Conservation (phyloP, 257 asterid genomes). For the Phtheirospermum japonicum region DNA sequence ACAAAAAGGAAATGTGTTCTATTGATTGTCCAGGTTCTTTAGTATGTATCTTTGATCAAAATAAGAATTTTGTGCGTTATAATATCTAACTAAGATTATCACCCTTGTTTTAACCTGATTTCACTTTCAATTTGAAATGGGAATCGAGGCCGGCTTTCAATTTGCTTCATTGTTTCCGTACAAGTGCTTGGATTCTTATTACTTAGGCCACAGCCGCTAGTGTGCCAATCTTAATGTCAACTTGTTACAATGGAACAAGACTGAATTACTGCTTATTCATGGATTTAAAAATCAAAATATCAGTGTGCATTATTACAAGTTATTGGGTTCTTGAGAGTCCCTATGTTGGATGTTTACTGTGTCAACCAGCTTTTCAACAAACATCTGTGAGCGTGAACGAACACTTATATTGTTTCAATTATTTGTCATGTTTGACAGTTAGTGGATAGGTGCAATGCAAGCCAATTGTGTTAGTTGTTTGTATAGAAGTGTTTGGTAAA, state of each 20-base stretch:
- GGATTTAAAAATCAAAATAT: background rate
- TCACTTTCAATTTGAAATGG: constrained; percentile 7
- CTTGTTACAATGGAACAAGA: too few species aligned
- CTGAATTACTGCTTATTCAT: background rate
- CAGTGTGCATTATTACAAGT: background rate
- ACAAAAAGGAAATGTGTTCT: constrained; percentile 3
- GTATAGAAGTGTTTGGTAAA: too few species aligned
- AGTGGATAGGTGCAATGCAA: too few species aligned
- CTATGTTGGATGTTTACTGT: background rate
- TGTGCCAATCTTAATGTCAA: background rate
- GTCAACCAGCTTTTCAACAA: background rate
- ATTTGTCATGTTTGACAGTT: background rate
- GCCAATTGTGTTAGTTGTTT: too few species aligned
- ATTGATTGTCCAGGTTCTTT: background rate
- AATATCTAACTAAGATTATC: constrained; percentile 6
- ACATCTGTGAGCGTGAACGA: constrained; percentile 8
- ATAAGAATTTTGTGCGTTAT: too few species aligned
- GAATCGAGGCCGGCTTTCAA: background rate
- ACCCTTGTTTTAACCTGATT: constrained; percentile 3
- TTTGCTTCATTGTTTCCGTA: constrained; percentile 10
- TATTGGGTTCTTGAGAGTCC: constrained; percentile 2
- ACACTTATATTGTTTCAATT: background rate
- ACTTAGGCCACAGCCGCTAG: background rate
- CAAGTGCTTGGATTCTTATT: background rate
- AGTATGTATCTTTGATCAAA: background rate